Evolutionary conservation across 2,329 filamentous ascomycete species (phyloP).

Genomic region (Stagonosporopsis rhizophila): DNA sequence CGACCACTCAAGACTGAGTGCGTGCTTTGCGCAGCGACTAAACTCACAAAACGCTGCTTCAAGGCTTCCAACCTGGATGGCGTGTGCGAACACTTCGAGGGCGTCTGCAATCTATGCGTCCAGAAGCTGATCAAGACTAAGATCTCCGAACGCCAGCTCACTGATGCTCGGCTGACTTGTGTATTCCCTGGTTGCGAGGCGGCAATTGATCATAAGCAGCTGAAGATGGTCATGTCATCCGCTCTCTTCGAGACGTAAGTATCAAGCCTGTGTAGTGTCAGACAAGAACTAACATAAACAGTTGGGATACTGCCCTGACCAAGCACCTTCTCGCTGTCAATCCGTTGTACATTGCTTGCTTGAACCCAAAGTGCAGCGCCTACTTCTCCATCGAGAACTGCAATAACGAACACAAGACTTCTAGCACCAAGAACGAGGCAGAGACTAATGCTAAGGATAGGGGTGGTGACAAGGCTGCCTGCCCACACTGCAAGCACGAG

Average conservation of each 20-base stretch:
- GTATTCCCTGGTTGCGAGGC: conserved; percentile 23
- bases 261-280: too few relatives aligned
- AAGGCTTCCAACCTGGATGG: conserved; percentile 3
- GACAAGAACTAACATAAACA: conserved; percentile 14
- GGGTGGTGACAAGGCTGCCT: conserved; percentile 21
- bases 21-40: conserved; percentile 24
- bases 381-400: conserved; percentile 37
- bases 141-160: conserved; percentile 21
- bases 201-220: conserved; percentile 12
- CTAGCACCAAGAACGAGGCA: background rate
- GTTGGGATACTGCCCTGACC: conserved; percentile 30
- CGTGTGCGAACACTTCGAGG: conserved; percentile 30
- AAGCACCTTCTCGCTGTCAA: conserved; percentile 22
- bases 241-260: conserved; percentile 26
- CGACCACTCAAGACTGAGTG: conserved; percentile 26
- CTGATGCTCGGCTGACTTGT: conserved; percentile 24
- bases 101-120: conserved; percentile 31
- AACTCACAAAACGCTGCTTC: conserved; percentile 21
- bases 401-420: background rate
- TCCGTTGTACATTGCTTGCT: conserved; percentile 27
- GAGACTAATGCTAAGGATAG: background rate
- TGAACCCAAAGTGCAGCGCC: conserved; percentile 26
- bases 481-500: conserved; percentile 33
- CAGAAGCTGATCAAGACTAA: conserved; percentile 28
- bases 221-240: conserved; percentile 21